Percentiles rank a stretch among this genome's conserved stretches.
Evolutionary conservation across 2,329 filamentous ascomycete species (phyloP).

Genomic region (Aphanoascus verrucosus): DNA sequence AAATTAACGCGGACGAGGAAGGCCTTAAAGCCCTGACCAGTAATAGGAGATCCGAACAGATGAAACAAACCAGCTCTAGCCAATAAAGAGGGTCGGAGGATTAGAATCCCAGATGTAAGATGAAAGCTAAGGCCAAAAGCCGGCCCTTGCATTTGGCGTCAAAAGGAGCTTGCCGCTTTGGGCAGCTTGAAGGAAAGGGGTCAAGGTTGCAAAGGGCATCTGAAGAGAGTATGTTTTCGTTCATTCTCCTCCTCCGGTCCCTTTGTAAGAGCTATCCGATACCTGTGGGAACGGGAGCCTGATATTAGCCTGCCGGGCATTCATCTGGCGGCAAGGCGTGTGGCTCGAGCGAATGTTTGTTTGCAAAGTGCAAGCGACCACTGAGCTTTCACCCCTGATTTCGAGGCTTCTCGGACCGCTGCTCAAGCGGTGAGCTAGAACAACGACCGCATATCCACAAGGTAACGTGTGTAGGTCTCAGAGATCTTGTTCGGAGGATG

Average conservation of each 20-base stretch:
- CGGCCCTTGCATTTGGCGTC: constrained; percentile 13
- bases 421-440: constrained; percentile 16
- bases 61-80: constrained; percentile 15
- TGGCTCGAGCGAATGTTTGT: constrained; percentile 15
- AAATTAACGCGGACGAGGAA: constrained; percentile 11
- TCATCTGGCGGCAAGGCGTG: constrained; percentile 4
- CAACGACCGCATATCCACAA: constrained; percentile 6
- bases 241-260: neutral
- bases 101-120: constrained; percentile 11
- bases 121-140: constrained; percentile 14
- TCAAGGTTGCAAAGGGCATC: neutral
- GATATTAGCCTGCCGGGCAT: neutral
- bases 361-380: constrained; percentile 13
- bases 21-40: constrained; percentile 11
- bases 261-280: constrained; percentile 16
- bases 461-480: constrained; percentile 14
- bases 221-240: neutral
- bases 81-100: constrained; percentile 13
- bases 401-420: constrained; percentile 16
- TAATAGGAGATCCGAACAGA: constrained; percentile 5
- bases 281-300: neutral
- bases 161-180: constrained; percentile 15
- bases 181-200: constrained; percentile 11
- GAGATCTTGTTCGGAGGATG: neutral
- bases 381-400: constrained; percentile 10